phyloP scores from a whole-genome alignment of 1,139 yeast genomes.

The Yamadazyma trypodendri region DNA sequence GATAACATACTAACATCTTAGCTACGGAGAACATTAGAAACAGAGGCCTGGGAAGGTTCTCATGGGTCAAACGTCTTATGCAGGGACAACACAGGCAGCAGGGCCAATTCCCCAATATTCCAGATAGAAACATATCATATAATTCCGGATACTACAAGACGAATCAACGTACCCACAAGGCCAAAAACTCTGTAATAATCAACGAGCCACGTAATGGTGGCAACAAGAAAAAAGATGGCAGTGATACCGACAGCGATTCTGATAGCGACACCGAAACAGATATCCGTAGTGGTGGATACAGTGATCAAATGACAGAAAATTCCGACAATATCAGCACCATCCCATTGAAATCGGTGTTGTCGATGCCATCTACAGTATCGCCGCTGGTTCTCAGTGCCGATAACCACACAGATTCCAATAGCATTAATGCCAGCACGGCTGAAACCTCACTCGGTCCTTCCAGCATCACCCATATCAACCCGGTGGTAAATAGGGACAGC shows the following conservation, averaged over 20 bases:
- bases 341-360: constrained; percentile 52
- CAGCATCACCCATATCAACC: constrained; percentile 13
- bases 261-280: constrained; percentile 9
- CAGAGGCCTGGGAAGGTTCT: constrained; percentile 35
- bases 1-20: background rate
- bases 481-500: constrained; percentile 12
- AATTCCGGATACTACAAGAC: constrained; percentile 12
- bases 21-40: background rate
- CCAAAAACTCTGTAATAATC: background rate
- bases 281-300: constrained; percentile 4
- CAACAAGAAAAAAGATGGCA: background rate
- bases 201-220: background rate
- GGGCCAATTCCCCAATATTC: constrained; percentile 1
- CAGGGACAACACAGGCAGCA: constrained; percentile 38
- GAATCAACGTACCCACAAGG: background rate
- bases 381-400: constrained; percentile 44
- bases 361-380: constrained; percentile 46
- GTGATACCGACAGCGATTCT: background rate
- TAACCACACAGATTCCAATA: constrained; percentile 34
- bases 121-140: constrained; percentile 6
- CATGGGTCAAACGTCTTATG: constrained; percentile 49
- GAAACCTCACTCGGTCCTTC: constrained; percentile 55
- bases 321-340: constrained; percentile 45
- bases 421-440: constrained; percentile 49
- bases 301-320: constrained; percentile 18